A percentile compares a stretch with the other conserved stretches of the same genome.
Evolutionary conservation across 2,329 filamentous ascomycete genomes (phyloP).

Genomic region (Pseudogymnoascus sp.): DNA sequence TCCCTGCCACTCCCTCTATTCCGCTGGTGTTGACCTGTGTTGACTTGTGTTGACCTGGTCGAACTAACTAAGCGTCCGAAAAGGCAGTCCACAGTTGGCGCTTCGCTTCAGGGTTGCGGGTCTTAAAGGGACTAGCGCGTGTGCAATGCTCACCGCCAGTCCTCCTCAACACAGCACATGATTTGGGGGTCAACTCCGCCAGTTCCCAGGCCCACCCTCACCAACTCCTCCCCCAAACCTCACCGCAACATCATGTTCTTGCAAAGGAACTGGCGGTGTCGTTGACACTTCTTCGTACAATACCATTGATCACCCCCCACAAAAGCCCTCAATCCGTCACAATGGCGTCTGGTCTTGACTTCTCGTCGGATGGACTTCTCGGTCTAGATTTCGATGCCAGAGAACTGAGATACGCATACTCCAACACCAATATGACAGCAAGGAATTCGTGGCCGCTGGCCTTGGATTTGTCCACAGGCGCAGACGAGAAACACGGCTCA

Average conservation of each 20-base stretch:
- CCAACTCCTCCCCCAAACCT: constrained; percentile 25
- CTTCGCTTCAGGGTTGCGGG: constrained; percentile 3
- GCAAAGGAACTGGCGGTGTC: constrained; percentile 28
- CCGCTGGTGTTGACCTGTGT: not conserved
- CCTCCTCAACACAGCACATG: constrained; percentile 6
- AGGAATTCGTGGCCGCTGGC: constrained; percentile 28
- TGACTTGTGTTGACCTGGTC: not conserved
- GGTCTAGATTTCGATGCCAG: constrained; percentile 53
- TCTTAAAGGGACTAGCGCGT: not conserved
- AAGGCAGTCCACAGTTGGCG: not conserved
- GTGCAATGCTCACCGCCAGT: constrained; percentile 9
- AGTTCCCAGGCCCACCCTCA: constrained; percentile 19
- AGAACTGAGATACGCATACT: constrained; percentile 44
- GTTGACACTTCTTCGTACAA: constrained; percentile 31
- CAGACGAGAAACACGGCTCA: constrained; percentile 25
- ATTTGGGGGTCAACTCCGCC: constrained; percentile 9
- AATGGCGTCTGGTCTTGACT: constrained; percentile 49
- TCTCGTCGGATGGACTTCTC: constrained; percentile 53
- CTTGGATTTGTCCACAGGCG: constrained; percentile 26
- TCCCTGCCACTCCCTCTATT: not conserved
- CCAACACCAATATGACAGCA: constrained; percentile 34
- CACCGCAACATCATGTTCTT: constrained; percentile 24
- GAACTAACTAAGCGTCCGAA: constrained; percentile 1
- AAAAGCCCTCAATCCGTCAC: constrained; percentile 26
- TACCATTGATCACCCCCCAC: constrained; percentile 34